These are phyloP conservation scores for Phytophthora pistaciae DNA, from an alignment of 352 stramenopile species.

Conservation along the genomic window DNA sequence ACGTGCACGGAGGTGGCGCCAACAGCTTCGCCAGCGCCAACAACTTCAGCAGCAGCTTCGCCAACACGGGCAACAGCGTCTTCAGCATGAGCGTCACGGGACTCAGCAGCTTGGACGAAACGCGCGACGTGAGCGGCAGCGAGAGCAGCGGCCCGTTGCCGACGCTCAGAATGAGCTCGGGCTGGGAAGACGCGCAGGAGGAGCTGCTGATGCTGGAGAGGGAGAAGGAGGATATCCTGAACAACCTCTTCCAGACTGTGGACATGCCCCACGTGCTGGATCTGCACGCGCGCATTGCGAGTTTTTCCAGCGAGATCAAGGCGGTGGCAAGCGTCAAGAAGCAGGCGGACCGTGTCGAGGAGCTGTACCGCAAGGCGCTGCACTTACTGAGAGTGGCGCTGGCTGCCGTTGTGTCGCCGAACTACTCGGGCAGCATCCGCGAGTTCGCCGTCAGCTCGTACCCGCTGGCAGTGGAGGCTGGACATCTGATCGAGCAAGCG, in stretches of 20 bases:
- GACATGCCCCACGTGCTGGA: conserved; percentile 75
- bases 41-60: conserved; percentile 28
- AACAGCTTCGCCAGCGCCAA: conserved; percentile 10
- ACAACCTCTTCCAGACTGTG: conserved; percentile 64
- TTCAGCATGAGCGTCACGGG: conserved; percentile 32
- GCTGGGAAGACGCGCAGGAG: conserved; percentile 58
- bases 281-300: conserved; percentile 74
- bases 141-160: conserved; percentile 40
- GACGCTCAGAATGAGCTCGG: conserved; percentile 40
- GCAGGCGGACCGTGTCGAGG: conserved; percentile 76
- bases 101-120: conserved; percentile 36
- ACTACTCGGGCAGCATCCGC: conserved; percentile 75
- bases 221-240: conserved; percentile 80
- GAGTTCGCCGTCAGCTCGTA: conserved; percentile 84
- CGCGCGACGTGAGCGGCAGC: conserved; percentile 38
- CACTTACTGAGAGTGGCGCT: conserved; percentile 77
- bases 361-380: conserved; percentile 80
- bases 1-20: conserved; percentile 29
- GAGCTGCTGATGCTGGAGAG: conserved; percentile 70
- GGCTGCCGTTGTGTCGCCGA: conserved; percentile 72
- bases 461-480: conserved; percentile 78
- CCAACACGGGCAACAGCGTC: conserved; percentile 29
- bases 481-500: conserved; percentile 76
- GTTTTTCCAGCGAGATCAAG: conserved; percentile 84
- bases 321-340: conserved; percentile 78